A percentile compares a stretch with the other conserved stretches of the same genome.
phyloP scores from a whole-genome alignment of 1,284 basidiomycete species.

The Agroathelia rolfsii region DNA sequence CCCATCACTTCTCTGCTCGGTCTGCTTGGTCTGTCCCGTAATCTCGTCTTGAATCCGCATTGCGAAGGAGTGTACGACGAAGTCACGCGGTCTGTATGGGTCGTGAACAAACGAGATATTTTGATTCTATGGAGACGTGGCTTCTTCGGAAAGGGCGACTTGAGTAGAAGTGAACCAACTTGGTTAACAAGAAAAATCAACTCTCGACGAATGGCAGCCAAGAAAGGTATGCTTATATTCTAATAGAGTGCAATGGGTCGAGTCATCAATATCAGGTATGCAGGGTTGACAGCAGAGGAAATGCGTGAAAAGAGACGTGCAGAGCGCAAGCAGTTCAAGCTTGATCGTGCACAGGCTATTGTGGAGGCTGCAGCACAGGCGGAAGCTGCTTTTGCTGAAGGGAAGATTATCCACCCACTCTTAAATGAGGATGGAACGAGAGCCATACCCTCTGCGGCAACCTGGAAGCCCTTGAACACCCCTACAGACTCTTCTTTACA shows the following conservation, averaged over 20 bases:
- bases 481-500: too few species aligned
- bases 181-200: constrained; percentile 79
- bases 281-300: constrained; percentile 78
- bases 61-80: constrained; percentile 66
- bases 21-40: constrained; percentile 40
- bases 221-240: constrained; percentile 51
- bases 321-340: constrained; percentile 85
- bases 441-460: constrained; percentile 65
- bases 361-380: constrained; percentile 65
- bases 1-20: constrained; percentile 36
- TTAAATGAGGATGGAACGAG: constrained; percentile 33
- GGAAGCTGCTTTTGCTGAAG: constrained; percentile 61
- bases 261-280: constrained; percentile 8
- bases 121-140: constrained; percentile 79
- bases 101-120: constrained; percentile 51
- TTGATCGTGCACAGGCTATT: constrained; percentile 77
- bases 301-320: constrained; percentile 75
- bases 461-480: constrained; percentile 67
- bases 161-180: constrained; percentile 90
- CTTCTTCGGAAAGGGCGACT: constrained; percentile 94
- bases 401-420: constrained; percentile 44
- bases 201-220: constrained; percentile 40
- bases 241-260: too few species aligned
- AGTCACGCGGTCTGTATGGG: constrained; percentile 73
- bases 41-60: constrained; percentile 45